Conservation (phyloP, 768 basidiomycete species). For the Suillus plorans region DNA sequence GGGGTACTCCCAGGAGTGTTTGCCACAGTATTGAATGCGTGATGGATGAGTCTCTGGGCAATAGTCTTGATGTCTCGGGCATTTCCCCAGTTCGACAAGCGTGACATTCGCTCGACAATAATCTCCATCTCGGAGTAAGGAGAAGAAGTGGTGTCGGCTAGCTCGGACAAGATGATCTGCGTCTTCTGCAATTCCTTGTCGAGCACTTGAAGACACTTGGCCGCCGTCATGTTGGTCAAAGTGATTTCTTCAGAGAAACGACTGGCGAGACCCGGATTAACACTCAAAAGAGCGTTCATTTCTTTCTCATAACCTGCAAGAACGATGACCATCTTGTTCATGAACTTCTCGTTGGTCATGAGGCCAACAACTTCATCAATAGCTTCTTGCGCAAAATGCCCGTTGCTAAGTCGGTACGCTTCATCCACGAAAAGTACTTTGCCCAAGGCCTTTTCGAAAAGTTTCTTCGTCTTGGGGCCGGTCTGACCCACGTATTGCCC, state of each 20-base stretch:
- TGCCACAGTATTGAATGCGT: conserved; percentile 34
- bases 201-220: conserved; percentile 51
- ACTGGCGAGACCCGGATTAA: conserved; percentile 65
- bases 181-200: conserved; percentile 46
- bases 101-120: conserved; percentile 41
- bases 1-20: conserved; percentile 15
- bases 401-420: conserved; percentile 62
- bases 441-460: conserved; percentile 66
- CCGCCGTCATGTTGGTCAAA: conserved; percentile 51
- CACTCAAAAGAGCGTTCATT: conserved; percentile 57
- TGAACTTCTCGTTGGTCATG: conserved; percentile 58
- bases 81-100: conserved; percentile 63
- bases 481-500: conserved; percentile 73
- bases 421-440: conserved; percentile 73
- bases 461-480: conserved; percentile 59
- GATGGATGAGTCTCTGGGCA: conserved; percentile 45
- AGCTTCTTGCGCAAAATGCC: conserved; percentile 68
- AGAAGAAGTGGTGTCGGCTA: conserved; percentile 32
- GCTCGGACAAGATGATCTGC: conserved; percentile 36
- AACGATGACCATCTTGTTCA: conserved; percentile 61
- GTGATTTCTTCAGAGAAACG: conserved; percentile 62
- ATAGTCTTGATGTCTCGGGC: conserved; percentile 63
- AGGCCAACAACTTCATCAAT: conserved; percentile 68
- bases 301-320: conserved; percentile 71
- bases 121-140: conserved; percentile 37